Evolutionary conservation across 2,329 filamentous ascomycete species (phyloP).

Genomic region (Botryotinia narcissicola): DNA sequence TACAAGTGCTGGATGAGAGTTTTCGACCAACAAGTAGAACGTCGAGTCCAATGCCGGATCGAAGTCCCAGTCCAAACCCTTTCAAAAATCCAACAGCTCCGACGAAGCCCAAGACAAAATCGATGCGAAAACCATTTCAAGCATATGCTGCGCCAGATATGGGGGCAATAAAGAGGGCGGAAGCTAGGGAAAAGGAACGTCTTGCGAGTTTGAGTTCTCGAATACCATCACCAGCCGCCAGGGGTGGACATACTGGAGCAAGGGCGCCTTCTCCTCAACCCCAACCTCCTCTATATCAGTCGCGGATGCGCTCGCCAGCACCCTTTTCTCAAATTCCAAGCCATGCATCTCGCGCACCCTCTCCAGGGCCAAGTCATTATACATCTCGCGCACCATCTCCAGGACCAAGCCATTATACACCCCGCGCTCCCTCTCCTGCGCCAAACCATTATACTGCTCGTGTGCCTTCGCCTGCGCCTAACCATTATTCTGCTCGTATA

Average conservation of each 20-base stretch:
- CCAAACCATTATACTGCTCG: slow-evolving; percentile 38
- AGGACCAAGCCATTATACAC: slow-evolving; percentile 38
- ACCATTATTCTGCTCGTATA: background rate
- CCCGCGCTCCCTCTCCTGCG: slow-evolving; percentile 36
- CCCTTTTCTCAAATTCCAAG: slow-evolving; percentile 25
- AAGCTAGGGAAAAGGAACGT: slow-evolving; percentile 35
- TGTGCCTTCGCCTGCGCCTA: slow-evolving; percentile 29
- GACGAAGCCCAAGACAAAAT: slow-evolving; percentile 49
- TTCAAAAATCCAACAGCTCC: slow-evolving; percentile 35
- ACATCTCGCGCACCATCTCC: slow-evolving; percentile 1
- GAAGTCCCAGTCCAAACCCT: slow-evolving; percentile 37
- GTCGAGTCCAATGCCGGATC: slow-evolving; percentile 48
- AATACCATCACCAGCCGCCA: slow-evolving; percentile 33
- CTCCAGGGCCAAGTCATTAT: slow-evolving; percentile 8
- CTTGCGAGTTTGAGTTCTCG: slow-evolving; percentile 30
- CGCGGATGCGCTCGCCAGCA: slow-evolving; percentile 43
- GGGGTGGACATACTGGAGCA: slow-evolving; percentile 26
- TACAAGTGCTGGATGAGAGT: slow-evolving; percentile 79
- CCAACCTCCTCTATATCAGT: slow-evolving; percentile 33
- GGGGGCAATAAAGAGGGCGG: slow-evolving; percentile 53
- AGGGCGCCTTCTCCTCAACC: slow-evolving; percentile 35
- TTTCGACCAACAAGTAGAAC: slow-evolving; percentile 73
- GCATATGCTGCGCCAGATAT: slow-evolving; percentile 65
- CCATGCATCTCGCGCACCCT: slow-evolving; percentile 11
- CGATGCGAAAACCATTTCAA: slow-evolving; percentile 65